Percentiles rank a stretch among this genome's conserved stretches.
Evolutionary conservation across 2,329 filamentous ascomycete species (phyloP).

Genomic region (Aureobasidium sp.): DNA sequence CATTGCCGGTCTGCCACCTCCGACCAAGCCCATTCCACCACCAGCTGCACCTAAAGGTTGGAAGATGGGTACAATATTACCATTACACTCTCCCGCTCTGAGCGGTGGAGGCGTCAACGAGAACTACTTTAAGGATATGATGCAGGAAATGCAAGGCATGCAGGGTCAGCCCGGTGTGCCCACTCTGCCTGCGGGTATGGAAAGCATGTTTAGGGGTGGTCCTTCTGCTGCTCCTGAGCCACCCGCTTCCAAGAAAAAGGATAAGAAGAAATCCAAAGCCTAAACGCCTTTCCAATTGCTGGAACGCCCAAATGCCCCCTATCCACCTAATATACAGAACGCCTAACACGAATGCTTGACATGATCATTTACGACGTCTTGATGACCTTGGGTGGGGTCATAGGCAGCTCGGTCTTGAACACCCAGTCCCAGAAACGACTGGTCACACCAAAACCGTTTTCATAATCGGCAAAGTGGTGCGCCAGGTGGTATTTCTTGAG

Average conservation of each 20-base stretch:
- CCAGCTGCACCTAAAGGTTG: slow-evolving; percentile 69
- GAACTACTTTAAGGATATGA: slow-evolving; percentile 93
- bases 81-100: slow-evolving; percentile 80
- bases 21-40: slow-evolving; percentile 49
- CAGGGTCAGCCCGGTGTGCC: slow-evolving; percentile 16
- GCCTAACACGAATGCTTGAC: background rate
- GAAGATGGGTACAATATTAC: slow-evolving; percentile 80
- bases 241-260: slow-evolving; percentile 12
- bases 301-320: background rate
- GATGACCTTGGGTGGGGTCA: slow-evolving; percentile 41
- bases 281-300: background rate
- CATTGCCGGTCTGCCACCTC: slow-evolving; percentile 68
- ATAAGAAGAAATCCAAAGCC: slow-evolving; percentile 14
- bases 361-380: slow-evolving; percentile 32
- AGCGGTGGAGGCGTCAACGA: slow-evolving; percentile 90
- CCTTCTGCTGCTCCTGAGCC: slow-evolving; percentile 9
- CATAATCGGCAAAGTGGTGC: slow-evolving; percentile 96
- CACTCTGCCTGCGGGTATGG: slow-evolving; percentile 11
- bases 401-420: slow-evolving; percentile 77
- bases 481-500: slow-evolving; percentile 97
- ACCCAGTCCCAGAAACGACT: slow-evolving; percentile 92
- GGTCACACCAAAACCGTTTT: slow-evolving; percentile 95
- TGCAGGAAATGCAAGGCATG: slow-evolving; percentile 75
- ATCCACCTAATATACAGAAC: background rate
- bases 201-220: background rate